These are phyloP conservation scores for Fusarium tricinctum DNA, from an alignment of 2,329 filamentous ascomycete species.

Conservation along the genomic window DNA sequence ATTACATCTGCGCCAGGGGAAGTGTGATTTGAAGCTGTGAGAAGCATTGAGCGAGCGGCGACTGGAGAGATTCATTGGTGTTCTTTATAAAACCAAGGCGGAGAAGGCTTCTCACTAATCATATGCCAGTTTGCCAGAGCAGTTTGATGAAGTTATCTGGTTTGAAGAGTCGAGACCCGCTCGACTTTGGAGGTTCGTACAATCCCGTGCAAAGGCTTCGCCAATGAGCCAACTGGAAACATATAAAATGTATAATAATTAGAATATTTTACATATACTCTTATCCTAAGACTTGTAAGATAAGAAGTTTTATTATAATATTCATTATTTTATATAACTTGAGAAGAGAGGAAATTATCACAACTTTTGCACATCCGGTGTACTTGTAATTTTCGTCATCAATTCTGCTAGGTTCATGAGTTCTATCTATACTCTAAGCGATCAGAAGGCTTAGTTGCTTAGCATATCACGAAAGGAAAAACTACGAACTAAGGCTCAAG, in stretches of 20 bases:
- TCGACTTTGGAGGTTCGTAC: conserved; percentile 19
- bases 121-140: conserved; percentile 23
- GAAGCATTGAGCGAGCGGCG: conserved; percentile 12
- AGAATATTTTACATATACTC: no score
- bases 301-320: no score
- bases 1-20: conserved; percentile 12
- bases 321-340: no score
- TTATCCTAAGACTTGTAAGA: no score
- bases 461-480: neutral
- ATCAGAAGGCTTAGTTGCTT: neutral
- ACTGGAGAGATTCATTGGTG: conserved; percentile 37
- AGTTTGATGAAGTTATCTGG: conserved; percentile 38
- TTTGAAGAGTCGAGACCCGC: conserved; percentile 38
- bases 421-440: neutral
- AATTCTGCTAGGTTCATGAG: no score
- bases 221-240: no score
- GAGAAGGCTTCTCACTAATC: conserved; percentile 40
- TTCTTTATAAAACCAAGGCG: conserved; percentile 30
- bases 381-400: no score
- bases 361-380: no score
- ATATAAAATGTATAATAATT: no score
- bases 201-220: no score
- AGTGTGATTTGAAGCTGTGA: conserved; percentile 24
- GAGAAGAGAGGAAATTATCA: no score
- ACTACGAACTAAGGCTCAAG: neutral